phyloP scores from a whole-genome alignment of 371 early-diverging fungal species.

The Syncephalis fuscata region DNA sequence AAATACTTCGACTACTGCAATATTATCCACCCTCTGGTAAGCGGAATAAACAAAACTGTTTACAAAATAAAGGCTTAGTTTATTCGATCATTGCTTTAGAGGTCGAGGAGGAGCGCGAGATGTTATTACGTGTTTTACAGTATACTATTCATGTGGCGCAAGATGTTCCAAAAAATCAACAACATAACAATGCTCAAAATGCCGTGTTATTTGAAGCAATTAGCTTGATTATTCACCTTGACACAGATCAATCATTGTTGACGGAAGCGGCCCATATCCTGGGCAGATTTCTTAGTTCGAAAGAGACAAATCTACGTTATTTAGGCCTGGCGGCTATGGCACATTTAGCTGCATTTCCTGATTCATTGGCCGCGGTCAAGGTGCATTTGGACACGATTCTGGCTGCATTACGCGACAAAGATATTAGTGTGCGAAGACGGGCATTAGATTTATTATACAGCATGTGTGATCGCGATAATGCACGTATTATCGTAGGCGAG shows the following conservation, averaged over 20 bases:
- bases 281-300: constrained; percentile 74
- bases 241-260: constrained; percentile 72
- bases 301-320: constrained; percentile 92
- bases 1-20: constrained; percentile 81
- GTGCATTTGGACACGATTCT: constrained; percentile 80
- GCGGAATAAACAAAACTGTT: too few relatives aligned
- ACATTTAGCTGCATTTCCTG: constrained; percentile 77
- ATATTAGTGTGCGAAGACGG: constrained; percentile 86
- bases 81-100: too few relatives aligned
- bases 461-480: constrained; percentile 87
- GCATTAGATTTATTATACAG: constrained; percentile 92
- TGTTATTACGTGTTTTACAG: constrained; percentile 50
- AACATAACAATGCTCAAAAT: constrained; percentile 93
- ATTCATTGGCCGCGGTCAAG: constrained; percentile 70
- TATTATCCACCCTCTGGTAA: constrained; percentile 84
- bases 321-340: constrained; percentile 94
- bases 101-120: constrained; percentile 33
- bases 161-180: constrained; percentile 85
- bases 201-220: constrained; percentile 93
- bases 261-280: constrained; percentile 66
- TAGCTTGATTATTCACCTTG: constrained; percentile 82
- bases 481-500: constrained; percentile 77
- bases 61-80: not conserved
- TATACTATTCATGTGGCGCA: constrained; percentile 69
- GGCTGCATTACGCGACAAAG: constrained; percentile 81